Percentiles rank a stretch among this genome's conserved stretches.
These are phyloP conservation scores for Poterioochromonas sp. DNA, from an alignment of 352 stramenopile genomes.

Conservation along the genomic window DNA sequence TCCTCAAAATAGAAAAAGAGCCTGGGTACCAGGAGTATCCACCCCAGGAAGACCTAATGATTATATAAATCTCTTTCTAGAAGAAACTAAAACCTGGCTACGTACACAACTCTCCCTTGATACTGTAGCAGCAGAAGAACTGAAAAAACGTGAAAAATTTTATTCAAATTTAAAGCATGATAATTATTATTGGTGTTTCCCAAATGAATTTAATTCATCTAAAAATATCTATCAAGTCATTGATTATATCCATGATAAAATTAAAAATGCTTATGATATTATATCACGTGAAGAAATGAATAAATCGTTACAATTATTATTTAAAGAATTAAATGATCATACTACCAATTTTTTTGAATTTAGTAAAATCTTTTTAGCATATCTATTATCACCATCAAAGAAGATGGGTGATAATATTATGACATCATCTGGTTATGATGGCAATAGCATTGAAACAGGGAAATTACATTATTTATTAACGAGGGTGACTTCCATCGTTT, in stretches of 20 bases:
- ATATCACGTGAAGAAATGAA: slow-evolving; percentile 5
- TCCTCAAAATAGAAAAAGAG: background rate
- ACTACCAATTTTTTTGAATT: slow-evolving; percentile 7
- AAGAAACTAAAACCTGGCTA: background rate
- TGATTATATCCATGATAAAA: background rate
- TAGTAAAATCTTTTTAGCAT: background rate
- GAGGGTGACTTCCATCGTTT: background rate
- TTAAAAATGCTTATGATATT: background rate
- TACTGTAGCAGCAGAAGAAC: background rate
- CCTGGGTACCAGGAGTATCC: background rate
- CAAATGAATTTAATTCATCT: background rate
- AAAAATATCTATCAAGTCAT: background rate
- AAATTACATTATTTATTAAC: background rate
- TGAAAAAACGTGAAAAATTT: background rate
- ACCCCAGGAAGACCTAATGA: background rate
- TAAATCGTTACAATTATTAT: slow-evolving; percentile 10
- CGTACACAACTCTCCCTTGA: background rate
- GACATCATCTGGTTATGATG: background rate
- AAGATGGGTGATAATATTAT: background rate
- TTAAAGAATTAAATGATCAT: slow-evolving; percentile 27
- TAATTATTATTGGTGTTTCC: slow-evolving; percentile 20
- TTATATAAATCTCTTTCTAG: slow-evolving; percentile 12
- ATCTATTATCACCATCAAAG: background rate
- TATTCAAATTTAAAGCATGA: background rate
- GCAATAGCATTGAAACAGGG: background rate